phyloP scores from a whole-genome alignment of 352 stramenopile genomes.

The Elongisporangium senticosum region DNA sequence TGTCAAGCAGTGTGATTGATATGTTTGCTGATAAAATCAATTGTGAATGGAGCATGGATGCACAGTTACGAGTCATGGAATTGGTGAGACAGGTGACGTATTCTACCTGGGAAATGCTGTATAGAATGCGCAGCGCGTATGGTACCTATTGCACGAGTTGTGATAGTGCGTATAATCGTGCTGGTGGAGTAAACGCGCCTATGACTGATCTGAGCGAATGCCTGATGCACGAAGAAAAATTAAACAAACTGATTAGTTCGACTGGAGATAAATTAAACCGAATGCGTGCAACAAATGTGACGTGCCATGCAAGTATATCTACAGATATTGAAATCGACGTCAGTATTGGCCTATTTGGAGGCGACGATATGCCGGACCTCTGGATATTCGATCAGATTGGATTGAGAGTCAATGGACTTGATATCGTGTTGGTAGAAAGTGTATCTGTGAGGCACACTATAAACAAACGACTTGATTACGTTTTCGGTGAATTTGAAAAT shows the following conservation, averaged over 20 bases:
- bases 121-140: constrained; percentile 51
- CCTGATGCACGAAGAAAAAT: constrained; percentile 19
- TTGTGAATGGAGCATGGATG: constrained; percentile 44
- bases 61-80: constrained; percentile 57
- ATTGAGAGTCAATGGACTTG: constrained; percentile 31
- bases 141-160: constrained; percentile 35
- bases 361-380: constrained; percentile 63
- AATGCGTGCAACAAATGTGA: constrained; percentile 43
- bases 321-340: constrained; percentile 25
- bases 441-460: constrained; percentile 50
- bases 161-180: constrained; percentile 58
- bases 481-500: constrained; percentile 74
- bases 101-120: constrained; percentile 78
- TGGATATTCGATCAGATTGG: constrained; percentile 54
- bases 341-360: constrained; percentile 45
- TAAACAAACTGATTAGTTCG: constrained; percentile 51
- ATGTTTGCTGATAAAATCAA: constrained; percentile 49
- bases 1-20: constrained; percentile 51
- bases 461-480: constrained; percentile 35
- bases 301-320: constrained; percentile 29
- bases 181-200: constrained; percentile 46
- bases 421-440: constrained; percentile 30
- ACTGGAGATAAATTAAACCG: constrained; percentile 63
- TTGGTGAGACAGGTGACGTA: constrained; percentile 62
- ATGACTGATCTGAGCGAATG: constrained; percentile 40